phyloP scores from a whole-genome alignment of 306 rosid genomes.

The Dalbergia oliveri region DNA sequence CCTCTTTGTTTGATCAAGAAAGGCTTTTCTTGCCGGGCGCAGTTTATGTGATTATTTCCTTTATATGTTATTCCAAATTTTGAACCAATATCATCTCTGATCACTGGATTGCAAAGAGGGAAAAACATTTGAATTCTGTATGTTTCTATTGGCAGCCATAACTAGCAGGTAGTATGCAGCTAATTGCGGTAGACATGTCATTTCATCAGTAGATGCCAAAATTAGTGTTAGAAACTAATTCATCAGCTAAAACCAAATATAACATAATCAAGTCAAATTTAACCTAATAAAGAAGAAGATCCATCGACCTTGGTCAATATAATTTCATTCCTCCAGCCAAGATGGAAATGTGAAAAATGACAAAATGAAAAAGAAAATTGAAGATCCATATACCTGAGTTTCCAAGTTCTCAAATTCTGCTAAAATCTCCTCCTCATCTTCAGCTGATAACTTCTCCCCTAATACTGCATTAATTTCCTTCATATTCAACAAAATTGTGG shows the following conservation, averaged over 20 bases:
- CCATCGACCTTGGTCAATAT: background rate
- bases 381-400: slow-evolving; percentile 65
- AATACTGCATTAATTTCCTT: slow-evolving; percentile 87
- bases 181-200: slow-evolving; percentile 2
- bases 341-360: slow-evolving; percentile 19
- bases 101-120: slow-evolving; percentile 14
- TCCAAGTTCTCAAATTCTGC: slow-evolving; percentile 91
- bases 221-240: slow-evolving; percentile 10
- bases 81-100: slow-evolving; percentile 18
- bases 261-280: slow-evolving; percentile 20
- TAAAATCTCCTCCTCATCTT: slow-evolving; percentile 91
- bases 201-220: slow-evolving; percentile 6
- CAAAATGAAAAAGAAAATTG: background rate
- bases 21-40: background rate
- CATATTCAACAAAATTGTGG: slow-evolving; percentile 46
- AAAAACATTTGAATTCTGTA: slow-evolving; percentile 23
- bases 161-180: slow-evolving; percentile 13
- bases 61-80: background rate
- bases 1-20: slow-evolving; percentile 16
- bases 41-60: background rate
- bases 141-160: background rate
- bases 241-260: background rate
- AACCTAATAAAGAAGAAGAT: slow-evolving; percentile 9
- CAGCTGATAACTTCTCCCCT: slow-evolving; percentile 94
- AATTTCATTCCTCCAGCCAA: slow-evolving; percentile 25